phyloP scores from a whole-genome alignment of 1,139 yeast genomes.

The Debaryomyces psychrophilus region DNA sequence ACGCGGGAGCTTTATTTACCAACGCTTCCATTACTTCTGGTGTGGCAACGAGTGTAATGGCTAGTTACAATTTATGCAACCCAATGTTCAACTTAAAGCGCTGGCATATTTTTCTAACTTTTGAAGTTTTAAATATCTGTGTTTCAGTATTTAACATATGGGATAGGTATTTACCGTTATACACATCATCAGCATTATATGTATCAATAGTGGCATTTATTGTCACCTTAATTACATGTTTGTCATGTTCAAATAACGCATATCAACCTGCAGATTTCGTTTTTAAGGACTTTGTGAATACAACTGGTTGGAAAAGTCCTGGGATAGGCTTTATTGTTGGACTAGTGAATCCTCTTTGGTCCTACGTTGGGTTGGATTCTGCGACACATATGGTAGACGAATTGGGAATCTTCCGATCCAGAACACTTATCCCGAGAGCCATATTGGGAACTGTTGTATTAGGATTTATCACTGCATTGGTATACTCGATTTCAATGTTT shows the following conservation, averaged over 20 bases:
- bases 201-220: slow-evolving; percentile 56
- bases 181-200: slow-evolving; percentile 57
- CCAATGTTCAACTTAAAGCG: slow-evolving; percentile 26
- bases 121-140: slow-evolving; percentile 40
- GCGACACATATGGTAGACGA: slow-evolving; percentile 76
- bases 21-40: slow-evolving; percentile 14
- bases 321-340: slow-evolving; percentile 70
- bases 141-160: slow-evolving; percentile 57
- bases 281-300: slow-evolving; percentile 60
- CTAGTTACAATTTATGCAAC: slow-evolving; percentile 6
- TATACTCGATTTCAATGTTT: slow-evolving; percentile 64
- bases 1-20: slow-evolving; percentile 14
- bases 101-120: slow-evolving; percentile 64
- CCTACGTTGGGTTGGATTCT: slow-evolving; percentile 68
- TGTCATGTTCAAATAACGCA: slow-evolving; percentile 55
- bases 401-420: slow-evolving; percentile 54
- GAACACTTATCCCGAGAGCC: slow-evolving; percentile 59
- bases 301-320: slow-evolving; percentile 64
- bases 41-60: slow-evolving; percentile 12
- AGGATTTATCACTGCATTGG: slow-evolving; percentile 64
- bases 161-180: slow-evolving; percentile 57
- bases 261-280: slow-evolving; percentile 62
- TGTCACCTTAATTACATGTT: slow-evolving; percentile 58
- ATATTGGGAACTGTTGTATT: slow-evolving; percentile 67
- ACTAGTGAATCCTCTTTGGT: slow-evolving; percentile 69